phyloP scores from a whole-genome alignment of 768 basidiomycete species.

The Collybia sordida region DNA sequence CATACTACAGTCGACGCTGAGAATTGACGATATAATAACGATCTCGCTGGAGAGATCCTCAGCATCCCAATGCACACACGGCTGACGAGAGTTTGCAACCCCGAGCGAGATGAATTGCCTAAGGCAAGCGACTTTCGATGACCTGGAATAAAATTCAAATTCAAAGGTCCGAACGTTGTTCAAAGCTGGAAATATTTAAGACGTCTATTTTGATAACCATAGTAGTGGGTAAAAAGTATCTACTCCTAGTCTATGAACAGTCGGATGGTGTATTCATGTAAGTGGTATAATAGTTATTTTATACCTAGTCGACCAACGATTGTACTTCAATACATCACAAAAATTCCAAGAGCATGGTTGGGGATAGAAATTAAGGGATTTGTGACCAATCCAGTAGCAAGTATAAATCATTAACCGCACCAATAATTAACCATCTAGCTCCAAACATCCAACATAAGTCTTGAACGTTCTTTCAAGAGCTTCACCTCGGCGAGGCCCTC shows the following conservation, averaged over 20 bases:
- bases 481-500: constrained; percentile 93
- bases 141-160: too few relatives aligned
- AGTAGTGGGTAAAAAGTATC: not conserved
- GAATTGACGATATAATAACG: constrained; percentile 26
- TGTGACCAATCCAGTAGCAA: constrained; percentile 9
- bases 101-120: too few relatives aligned
- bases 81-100: not conserved
- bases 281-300: constrained; percentile 16
- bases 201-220: not conserved
- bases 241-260: constrained; percentile 15
- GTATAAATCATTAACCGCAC: constrained; percentile 4
- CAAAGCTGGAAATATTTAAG: not conserved
- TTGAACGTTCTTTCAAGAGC: constrained; percentile 89
- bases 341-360: constrained; percentile 1
- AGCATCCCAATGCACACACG: constrained; percentile 25
- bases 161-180: not conserved
- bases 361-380: constrained; percentile 9
- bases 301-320: constrained; percentile 9
- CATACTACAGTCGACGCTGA: constrained; percentile 26
- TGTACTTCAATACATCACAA: constrained; percentile 8
- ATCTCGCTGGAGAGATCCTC: constrained; percentile 30
- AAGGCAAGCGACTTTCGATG: too few relatives aligned
- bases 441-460: constrained; percentile 89
- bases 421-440: constrained; percentile 44
- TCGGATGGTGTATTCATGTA: constrained; percentile 10